A percentile compares a stretch with the other conserved stretches of the same genome.
Evolutionary conservation across 192 early-diverging fungal genomes (phyloP).

Genomic region (Entomortierella parvispora): DNA sequence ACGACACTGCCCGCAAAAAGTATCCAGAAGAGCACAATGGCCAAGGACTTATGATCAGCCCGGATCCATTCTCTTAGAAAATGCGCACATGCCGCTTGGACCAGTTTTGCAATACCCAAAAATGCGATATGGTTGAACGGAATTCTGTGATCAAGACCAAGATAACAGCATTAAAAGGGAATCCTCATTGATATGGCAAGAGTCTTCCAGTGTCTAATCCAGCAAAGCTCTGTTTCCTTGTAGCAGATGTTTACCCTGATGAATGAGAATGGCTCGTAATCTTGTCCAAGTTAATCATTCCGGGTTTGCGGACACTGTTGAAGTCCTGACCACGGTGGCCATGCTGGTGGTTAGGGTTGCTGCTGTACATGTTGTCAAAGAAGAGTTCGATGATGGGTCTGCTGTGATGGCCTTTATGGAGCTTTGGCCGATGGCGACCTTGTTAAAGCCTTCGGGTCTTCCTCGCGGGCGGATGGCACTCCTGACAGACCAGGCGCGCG

Average conservation of each 20-base stretch:
- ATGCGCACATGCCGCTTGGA: constrained; percentile 38
- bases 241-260: constrained; percentile 26
- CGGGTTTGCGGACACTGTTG: constrained; percentile 28
- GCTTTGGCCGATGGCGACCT: no score
- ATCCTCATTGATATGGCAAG: neutral
- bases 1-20: constrained; percentile 11
- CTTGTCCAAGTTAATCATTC: constrained; percentile 52
- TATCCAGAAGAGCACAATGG: constrained; percentile 26
- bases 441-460: no score
- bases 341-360: constrained; percentile 19
- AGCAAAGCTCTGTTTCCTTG: neutral
- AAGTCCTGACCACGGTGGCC: constrained; percentile 2
- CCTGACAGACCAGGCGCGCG: no score
- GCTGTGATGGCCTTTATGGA: no score
- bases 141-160: constrained; percentile 10
- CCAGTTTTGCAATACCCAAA: constrained; percentile 44
- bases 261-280: constrained; percentile 37
- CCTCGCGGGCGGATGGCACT: no score
- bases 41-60: constrained; percentile 32
- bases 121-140: constrained; percentile 54
- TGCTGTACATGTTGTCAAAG: neutral
- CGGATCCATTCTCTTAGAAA: constrained; percentile 46
- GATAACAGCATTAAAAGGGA: neutral
- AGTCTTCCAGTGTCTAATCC: neutral
- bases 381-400: neutral